Evolutionary conservation across 768 basidiomycete species (phyloP).

Genomic region (Amanita rubescens): DNA sequence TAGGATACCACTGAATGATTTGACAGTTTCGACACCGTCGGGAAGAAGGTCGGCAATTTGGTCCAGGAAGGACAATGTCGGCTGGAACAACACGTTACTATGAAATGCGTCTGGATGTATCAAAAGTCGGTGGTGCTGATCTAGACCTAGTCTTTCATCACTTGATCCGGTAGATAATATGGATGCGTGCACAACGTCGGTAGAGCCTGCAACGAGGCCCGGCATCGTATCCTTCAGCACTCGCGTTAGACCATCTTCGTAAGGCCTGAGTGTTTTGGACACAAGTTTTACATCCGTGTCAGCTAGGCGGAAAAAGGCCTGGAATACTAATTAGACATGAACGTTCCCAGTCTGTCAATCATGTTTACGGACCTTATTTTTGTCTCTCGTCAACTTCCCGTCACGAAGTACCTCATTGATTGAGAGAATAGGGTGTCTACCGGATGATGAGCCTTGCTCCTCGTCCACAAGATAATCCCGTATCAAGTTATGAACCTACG

Average conservation of each 20-base stretch:
- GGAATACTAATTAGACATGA: constrained; percentile 4
- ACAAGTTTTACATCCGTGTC: constrained; percentile 80
- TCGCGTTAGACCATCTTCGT: constrained; percentile 81
- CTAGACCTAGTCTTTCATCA: constrained; percentile 68
- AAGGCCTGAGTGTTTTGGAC: constrained; percentile 55
- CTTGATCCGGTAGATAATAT: constrained; percentile 49
- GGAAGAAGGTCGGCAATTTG: constrained; percentile 68
- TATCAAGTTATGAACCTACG: constrained; percentile 74
- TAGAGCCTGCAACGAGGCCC: constrained; percentile 74
- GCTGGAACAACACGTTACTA: constrained; percentile 90
- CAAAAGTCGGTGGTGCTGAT: constrained; percentile 78
- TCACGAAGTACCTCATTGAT: constrained; percentile 92
- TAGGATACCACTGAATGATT: constrained; percentile 63
- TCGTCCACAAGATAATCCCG: constrained; percentile 92
- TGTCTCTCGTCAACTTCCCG: constrained; percentile 73
- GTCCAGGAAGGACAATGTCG: constrained; percentile 80
- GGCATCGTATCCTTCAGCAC: constrained; percentile 89
- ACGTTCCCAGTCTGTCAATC: not conserved
- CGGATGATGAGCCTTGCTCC: constrained; percentile 67
- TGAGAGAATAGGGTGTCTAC: constrained; percentile 83
- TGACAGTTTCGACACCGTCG: constrained; percentile 55
- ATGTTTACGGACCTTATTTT: constrained; percentile 50
- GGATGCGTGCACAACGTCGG: constrained; percentile 46
- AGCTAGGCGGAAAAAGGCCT: constrained; percentile 87
- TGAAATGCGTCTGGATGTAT: constrained; percentile 92